Conservation (phyloP, 2,329 filamentous ascomycete genomes). For the Xylaria sp. region DNA sequence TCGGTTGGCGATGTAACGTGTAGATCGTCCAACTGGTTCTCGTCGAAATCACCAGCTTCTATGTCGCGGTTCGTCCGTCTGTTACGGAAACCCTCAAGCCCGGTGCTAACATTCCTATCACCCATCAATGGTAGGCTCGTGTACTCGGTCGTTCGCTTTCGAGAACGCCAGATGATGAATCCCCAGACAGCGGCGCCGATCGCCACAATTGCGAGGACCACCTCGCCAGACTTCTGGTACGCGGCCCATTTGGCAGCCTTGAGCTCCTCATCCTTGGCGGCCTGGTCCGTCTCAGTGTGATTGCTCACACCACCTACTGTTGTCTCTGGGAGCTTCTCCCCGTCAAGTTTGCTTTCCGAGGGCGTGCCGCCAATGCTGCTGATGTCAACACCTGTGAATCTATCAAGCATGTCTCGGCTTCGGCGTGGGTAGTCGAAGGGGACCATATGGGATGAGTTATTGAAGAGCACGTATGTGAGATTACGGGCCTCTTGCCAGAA, state of each 20-base stretch:
- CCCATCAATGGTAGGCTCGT: conserved; percentile 59
- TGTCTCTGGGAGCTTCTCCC: conserved; percentile 82
- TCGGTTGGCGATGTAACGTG: conserved; percentile 62
- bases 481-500: conserved; percentile 97
- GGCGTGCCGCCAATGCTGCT: conserved; percentile 84
- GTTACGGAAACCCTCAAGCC: conserved; percentile 60
- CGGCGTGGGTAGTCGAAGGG: conserved; percentile 91
- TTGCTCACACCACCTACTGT: conserved; percentile 77
- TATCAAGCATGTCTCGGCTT: conserved; percentile 94
- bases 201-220: conserved; percentile 83
- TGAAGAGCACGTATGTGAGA: conserved; percentile 93
- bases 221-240: conserved; percentile 87
- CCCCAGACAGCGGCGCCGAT: conserved; percentile 80
- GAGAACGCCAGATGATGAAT: conserved; percentile 74
- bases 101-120: conserved; percentile 51
- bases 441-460: conserved; percentile 98
- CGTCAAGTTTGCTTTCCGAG: conserved; percentile 83
- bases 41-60: conserved; percentile 73
- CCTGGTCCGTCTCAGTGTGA: conserved; percentile 71
- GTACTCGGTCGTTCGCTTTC: conserved; percentile 67
- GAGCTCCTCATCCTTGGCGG: conserved; percentile 76
- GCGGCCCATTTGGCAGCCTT: conserved; percentile 88
- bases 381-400: conserved; percentile 94
- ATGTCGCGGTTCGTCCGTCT: conserved; percentile 62
- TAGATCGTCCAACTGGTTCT: conserved; percentile 72